Evolutionary conservation across 2,329 filamentous ascomycete species (phyloP).

Genomic region (Penicillium expansum): DNA sequence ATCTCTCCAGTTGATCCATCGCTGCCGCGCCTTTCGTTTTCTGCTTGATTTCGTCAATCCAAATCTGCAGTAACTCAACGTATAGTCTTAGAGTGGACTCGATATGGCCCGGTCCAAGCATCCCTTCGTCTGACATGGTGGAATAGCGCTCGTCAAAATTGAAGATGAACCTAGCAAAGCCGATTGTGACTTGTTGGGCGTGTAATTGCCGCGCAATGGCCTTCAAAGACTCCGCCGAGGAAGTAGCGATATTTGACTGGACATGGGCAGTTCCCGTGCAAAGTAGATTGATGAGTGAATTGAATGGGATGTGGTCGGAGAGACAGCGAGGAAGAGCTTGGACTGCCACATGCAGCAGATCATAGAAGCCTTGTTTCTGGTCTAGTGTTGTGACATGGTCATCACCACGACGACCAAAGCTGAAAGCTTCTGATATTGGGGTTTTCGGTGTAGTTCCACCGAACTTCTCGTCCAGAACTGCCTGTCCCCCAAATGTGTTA

Average conservation of each 20-base stretch:
- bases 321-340: slow-evolving; percentile 93
- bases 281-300: slow-evolving; percentile 86
- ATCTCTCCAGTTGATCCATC: slow-evolving; percentile 62
- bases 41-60: slow-evolving; percentile 93
- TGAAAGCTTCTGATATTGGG: slow-evolving; percentile 90
- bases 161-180: slow-evolving; percentile 96
- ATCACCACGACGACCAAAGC: slow-evolving; percentile 79
- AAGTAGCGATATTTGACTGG: slow-evolving; percentile 84
- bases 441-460: slow-evolving; percentile 84
- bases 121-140: slow-evolving; percentile 95
- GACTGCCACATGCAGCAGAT: slow-evolving; percentile 89
- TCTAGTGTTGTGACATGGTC: slow-evolving; percentile 71
- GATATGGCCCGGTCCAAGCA: slow-evolving; percentile 90
- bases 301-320: slow-evolving; percentile 86
- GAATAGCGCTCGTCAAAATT: slow-evolving; percentile 97
- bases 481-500: slow-evolving; percentile 94
- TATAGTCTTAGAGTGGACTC: slow-evolving; percentile 91
- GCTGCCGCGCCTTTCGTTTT: slow-evolving; percentile 73
- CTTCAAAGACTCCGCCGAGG: slow-evolving; percentile 88
- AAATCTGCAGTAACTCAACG: slow-evolving; percentile 89
- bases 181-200: slow-evolving; percentile 92
- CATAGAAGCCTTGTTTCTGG: slow-evolving; percentile 91
- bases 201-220: slow-evolving; percentile 91
- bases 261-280: slow-evolving; percentile 97
- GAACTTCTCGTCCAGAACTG: slow-evolving; percentile 92